Evolutionary conservation across 108 stramenopile genomes (phyloP), one percentile per base, ranked within the genome.

Genomic region (Bacterosira constricta): DNA sequence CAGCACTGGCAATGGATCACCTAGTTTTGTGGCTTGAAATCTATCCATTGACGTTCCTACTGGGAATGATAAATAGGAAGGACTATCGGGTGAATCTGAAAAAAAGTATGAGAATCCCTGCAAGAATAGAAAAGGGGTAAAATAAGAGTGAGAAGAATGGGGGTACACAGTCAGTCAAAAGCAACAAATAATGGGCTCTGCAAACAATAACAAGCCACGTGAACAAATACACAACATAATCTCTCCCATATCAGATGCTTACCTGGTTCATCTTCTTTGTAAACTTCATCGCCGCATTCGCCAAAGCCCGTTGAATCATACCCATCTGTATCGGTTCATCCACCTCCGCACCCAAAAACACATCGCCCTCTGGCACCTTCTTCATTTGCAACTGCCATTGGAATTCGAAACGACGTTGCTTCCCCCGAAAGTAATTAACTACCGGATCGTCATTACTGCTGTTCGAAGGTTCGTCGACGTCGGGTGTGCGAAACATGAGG

Each of bases 361-460:
- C 63, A 25, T 80, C 79, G 3, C 86, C 89, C 18, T 64, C 29
- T 2, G 91, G 89, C 20, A 90, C 17, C 65, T 90, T 91, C 74
- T 95, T 96, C 51, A 96, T 58, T 58, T 81, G 81, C 31, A 92
- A 65, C 68, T 96, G 96, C 60, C 90, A 94, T 74, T 97, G 96
- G 65, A 96, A 92, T 75, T 97, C 96, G 60, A 97, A 97, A 32
- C 92, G 82, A 30, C 96, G 90, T 35, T 93, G 90, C 53, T 90
- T 88, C 29, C 75, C 83, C 15, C 80, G 35, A 44, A 97, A 81
- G 51, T 91, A 91, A 21, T 63, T 63, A 15, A 69, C 63, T n/a
- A 77, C 71, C 13, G 58, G 50, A 63, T 88, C 88, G 41, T 68
- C 67, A 12, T 47, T 56, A 11, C 32, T 68, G 1, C 77, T 75